These are phyloP conservation scores for Kwoniella sp. DNA, from an alignment of 768 basidiomycete species.

Conservation along the genomic window DNA sequence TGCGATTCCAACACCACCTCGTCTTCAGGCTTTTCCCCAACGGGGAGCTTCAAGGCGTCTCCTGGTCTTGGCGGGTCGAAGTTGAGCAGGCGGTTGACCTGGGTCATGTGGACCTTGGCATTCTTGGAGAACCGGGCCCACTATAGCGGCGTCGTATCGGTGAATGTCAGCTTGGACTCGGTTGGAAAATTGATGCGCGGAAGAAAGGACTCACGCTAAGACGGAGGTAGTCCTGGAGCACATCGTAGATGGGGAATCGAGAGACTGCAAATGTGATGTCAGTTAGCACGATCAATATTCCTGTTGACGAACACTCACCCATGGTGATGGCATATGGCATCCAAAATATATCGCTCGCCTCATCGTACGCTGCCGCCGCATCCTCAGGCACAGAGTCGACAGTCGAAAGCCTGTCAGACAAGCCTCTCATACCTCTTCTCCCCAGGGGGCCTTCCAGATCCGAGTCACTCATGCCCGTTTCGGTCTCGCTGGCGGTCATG, in stretches of 20 bases:
- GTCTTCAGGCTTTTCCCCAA: constrained; percentile 31
- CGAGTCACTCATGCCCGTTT: constrained; percentile 34
- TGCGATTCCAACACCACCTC: constrained; percentile 23
- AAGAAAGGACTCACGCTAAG: constrained; percentile 57
- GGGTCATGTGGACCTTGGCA: constrained; percentile 83
- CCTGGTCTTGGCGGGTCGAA: constrained; percentile 48
- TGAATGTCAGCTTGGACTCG: too few species aligned
- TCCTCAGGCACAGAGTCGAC: constrained; percentile 31
- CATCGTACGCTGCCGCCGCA: constrained; percentile 35
- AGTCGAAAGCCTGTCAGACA: constrained; percentile 11
- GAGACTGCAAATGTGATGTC: constrained; percentile 67
- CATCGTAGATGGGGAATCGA: constrained; percentile 88
- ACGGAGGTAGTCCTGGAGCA: constrained; percentile 94
- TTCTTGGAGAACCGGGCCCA: constrained; percentile 66
- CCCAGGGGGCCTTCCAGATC: constrained; percentile 31
- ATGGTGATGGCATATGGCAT: constrained; percentile 82
- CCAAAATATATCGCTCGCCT: constrained; percentile 66
- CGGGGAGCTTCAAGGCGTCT: constrained; percentile 37
- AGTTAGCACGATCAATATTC: constrained; percentile 8
- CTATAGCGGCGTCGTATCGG: constrained; percentile 2
- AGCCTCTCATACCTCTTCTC: not conserved
- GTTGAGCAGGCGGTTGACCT: constrained; percentile 53
- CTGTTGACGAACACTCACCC: constrained; percentile 34
- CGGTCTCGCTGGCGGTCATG: constrained; percentile 30
- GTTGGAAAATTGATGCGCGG: not conserved